A percentile compares a stretch with the other conserved stretches of the same genome.
Conservation (phyloP, 2,329 filamentous ascomycete genomes). For the Microdochium trichocladiopsis region DNA sequence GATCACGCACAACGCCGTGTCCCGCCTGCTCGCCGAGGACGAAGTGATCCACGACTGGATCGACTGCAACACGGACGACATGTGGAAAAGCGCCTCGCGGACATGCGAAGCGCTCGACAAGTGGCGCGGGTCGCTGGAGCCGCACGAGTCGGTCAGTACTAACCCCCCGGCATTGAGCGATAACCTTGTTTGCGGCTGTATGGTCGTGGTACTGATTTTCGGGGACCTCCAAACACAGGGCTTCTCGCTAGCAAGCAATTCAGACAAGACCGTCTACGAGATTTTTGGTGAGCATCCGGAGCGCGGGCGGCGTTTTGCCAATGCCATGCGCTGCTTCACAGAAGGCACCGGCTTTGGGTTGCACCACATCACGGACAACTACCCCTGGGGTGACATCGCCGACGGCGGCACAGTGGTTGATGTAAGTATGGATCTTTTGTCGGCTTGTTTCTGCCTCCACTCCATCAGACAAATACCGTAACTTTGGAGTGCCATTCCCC, state of each 20-base stretch:
- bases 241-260: constrained; percentile 10
- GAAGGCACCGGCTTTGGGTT: constrained; percentile 9
- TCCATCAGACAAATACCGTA: not conserved
- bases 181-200: no score
- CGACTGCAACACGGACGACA: constrained; percentile 7
- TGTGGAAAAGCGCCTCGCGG: constrained; percentile 11
- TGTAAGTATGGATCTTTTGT: constrained; percentile 4
- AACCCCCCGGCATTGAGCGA: no score
- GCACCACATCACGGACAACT: constrained; percentile 7
- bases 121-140: constrained; percentile 9
- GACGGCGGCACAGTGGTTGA: constrained; percentile 7
- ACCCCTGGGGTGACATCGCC: constrained; percentile 8
- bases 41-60: constrained; percentile 10
- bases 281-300: constrained; percentile 10
- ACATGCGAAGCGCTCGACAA: constrained; percentile 10
- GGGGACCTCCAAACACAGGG: constrained; percentile 10
- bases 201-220: no score
- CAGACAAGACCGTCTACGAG: constrained; percentile 10
- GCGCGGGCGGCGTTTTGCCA: constrained; percentile 11
- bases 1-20: constrained; percentile 10
- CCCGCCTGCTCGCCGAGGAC: constrained; percentile 11
- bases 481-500: no score
- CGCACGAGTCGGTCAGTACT: constrained; percentile 8
- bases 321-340: constrained; percentile 11
- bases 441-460: not conserved